Conservation (phyloP, 108 stramenopile species). For the Tribonema minus region DNA sequence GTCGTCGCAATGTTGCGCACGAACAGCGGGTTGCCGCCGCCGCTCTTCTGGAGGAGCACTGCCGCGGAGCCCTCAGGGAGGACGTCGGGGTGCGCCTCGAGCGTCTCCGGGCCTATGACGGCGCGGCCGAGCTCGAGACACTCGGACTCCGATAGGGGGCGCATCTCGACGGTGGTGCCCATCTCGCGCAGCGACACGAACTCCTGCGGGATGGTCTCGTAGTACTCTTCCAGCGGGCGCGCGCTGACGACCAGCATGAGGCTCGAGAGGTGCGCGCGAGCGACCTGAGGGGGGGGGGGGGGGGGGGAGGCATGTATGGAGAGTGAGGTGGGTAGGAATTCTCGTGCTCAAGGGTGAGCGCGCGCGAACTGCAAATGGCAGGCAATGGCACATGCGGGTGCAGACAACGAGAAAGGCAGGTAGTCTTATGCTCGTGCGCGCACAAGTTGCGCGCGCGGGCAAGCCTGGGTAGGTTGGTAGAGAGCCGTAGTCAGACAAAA, state of each 20-base stretch:
- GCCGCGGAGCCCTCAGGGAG: slow-evolving; percentile 11
- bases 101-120: background rate
- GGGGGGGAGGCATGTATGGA: too few relatives aligned
- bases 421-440: too few relatives aligned
- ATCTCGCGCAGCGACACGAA: slow-evolving; percentile 9
- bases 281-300: slow-evolving; percentile 13
- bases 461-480: too few relatives aligned
- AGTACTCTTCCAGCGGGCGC: slow-evolving; percentile 39
- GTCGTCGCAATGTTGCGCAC: slow-evolving; percentile 38
- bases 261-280: slow-evolving; percentile 1
- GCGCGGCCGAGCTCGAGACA: slow-evolving; percentile 23
- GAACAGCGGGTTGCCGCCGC: slow-evolving; percentile 38
- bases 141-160: slow-evolving; percentile 14
- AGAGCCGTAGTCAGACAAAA: too few relatives aligned
- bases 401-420: too few relatives aligned
- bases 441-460: too few relatives aligned
- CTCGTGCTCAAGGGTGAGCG: too few relatives aligned
- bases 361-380: too few relatives aligned
- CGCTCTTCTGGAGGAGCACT: slow-evolving; percentile 31
- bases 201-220: slow-evolving; percentile 26
- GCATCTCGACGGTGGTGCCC: slow-evolving; percentile 24
- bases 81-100: slow-evolving; percentile 27
- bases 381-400: too few relatives aligned
- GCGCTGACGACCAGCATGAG: slow-evolving; percentile 27
- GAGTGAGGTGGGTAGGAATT: too few relatives aligned